phyloP scores from a whole-genome alignment of 106 monocot species.

The Acorus gramineus region DNA sequence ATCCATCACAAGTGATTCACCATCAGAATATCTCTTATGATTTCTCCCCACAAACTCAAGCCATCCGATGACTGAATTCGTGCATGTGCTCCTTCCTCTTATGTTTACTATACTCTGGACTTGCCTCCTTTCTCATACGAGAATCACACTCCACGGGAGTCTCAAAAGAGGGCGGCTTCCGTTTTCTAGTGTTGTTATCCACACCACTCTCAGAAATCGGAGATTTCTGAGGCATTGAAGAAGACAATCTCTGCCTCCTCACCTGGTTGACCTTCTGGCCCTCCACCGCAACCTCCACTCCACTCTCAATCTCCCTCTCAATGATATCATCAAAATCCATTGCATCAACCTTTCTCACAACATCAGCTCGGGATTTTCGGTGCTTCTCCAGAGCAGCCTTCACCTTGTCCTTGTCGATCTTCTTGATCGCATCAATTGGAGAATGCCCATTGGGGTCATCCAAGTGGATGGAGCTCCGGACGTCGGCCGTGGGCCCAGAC shows the following conservation, averaged over 20 bases:
- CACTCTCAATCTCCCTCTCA: constrained; percentile 45
- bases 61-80: neutral
- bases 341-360: neutral
- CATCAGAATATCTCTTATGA: constrained; percentile 7
- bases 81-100: neutral
- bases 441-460: constrained; percentile 25
- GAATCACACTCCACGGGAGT: constrained; percentile 1
- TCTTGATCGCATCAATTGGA: constrained; percentile 46
- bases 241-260: constrained; percentile 15
- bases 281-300: constrained; percentile 19
- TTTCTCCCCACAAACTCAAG: constrained; percentile 8
- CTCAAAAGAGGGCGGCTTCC: constrained; percentile 32
- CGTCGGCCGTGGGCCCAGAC: too few species aligned
- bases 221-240: constrained; percentile 9
- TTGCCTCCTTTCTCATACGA: constrained; percentile 23
- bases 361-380: constrained; percentile 22
- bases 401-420: constrained; percentile 42
- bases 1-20: constrained; percentile 2
- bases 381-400: constrained; percentile 30
- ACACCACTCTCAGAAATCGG: constrained; percentile 5
- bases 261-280: constrained; percentile 27
- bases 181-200: constrained; percentile 41
- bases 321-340: constrained; percentile 29
- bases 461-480: constrained; percentile 5
- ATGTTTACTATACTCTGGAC: constrained; percentile 2